Evolutionary conservation across 2,329 filamentous ascomycete species (phyloP).

Genomic region (Trichoderma sp.): DNA sequence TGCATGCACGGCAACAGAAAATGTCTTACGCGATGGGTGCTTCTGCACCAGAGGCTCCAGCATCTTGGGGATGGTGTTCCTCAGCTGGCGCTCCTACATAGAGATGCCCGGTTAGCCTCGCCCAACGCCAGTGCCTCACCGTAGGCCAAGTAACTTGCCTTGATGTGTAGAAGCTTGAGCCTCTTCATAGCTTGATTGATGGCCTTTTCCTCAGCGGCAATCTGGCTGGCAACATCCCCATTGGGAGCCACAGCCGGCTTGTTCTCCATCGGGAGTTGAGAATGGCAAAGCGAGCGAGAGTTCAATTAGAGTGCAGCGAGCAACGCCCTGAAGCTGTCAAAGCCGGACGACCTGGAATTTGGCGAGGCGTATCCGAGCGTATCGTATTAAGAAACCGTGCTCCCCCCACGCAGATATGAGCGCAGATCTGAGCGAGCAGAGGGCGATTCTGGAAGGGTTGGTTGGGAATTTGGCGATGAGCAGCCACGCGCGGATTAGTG

Average conservation of each 20-base stretch:
- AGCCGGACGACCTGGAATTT: neutral
- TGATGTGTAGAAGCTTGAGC: constrained; percentile 59
- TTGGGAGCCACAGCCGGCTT: constrained; percentile 33
- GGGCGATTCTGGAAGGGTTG: constrained; percentile 27
- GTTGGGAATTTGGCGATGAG: constrained; percentile 20
- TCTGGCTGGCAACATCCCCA: constrained; percentile 35
- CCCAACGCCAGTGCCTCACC: neutral
- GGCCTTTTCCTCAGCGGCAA: constrained; percentile 53
- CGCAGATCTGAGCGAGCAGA: constrained; percentile 23
- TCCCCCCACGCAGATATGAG: constrained; percentile 18
- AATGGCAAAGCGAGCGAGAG: neutral
- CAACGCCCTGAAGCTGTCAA: neutral
- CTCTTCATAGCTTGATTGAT: constrained; percentile 55
- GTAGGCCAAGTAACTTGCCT: constrained; percentile 44
- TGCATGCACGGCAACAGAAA: neutral
- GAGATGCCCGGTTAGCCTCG: constrained; percentile 31
- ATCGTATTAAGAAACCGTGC: neutral
- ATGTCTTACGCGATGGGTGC: constrained; percentile 54
- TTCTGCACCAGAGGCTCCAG: constrained; percentile 55
- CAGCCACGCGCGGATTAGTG: constrained; percentile 17
- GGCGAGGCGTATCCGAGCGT: constrained; percentile 6
- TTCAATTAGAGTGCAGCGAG: neutral
- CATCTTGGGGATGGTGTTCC: constrained; percentile 46
- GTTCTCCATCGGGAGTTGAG: constrained; percentile 19
- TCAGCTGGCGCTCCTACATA: constrained; percentile 41